phyloP scores from a whole-genome alignment of 1,139 yeast genomes.

The Saccharomyces hybrid region DNA sequence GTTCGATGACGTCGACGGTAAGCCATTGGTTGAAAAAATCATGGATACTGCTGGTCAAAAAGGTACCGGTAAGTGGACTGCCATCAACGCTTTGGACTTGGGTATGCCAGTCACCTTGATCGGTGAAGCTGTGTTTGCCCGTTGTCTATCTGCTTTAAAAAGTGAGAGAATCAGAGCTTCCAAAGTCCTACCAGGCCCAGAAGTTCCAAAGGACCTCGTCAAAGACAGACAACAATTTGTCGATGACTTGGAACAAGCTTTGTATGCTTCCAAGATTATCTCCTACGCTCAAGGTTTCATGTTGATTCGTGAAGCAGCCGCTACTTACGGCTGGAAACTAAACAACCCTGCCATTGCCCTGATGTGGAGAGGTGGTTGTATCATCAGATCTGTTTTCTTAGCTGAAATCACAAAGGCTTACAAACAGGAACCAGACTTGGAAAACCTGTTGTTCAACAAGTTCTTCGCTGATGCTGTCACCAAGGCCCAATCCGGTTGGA shows the following conservation, averaged over 20 bases:
- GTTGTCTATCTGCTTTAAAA: constrained; percentile 92
- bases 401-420: constrained; percentile 96
- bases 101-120: constrained; percentile 98
- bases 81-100: constrained; percentile 92
- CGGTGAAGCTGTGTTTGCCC: constrained; percentile 97
- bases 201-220: constrained; percentile 47
- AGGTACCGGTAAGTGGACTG: constrained; percentile 99
- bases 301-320: constrained; percentile 98
- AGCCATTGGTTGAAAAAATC: constrained; percentile 92
- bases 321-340: constrained; percentile 92
- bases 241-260: constrained; percentile 94
- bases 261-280: constrained; percentile 96
- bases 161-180: constrained; percentile 86
- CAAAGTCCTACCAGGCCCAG: constrained; percentile 70
- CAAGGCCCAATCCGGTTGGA: constrained; percentile 96
- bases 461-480: constrained; percentile 88
- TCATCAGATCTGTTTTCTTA: constrained; percentile 96
- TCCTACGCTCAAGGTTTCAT: constrained; percentile 99
- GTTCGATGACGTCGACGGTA: constrained; percentile 80
- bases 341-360: constrained; percentile 97
- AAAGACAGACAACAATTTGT: constrained; percentile 77
- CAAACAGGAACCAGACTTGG: constrained; percentile 87
- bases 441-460: constrained; percentile 90
- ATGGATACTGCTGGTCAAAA: constrained; percentile 97
- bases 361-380: constrained; percentile 99